phyloP scores from a whole-genome alignment of 1,284 basidiomycete species.

The Heterobasidion occidentale region DNA sequence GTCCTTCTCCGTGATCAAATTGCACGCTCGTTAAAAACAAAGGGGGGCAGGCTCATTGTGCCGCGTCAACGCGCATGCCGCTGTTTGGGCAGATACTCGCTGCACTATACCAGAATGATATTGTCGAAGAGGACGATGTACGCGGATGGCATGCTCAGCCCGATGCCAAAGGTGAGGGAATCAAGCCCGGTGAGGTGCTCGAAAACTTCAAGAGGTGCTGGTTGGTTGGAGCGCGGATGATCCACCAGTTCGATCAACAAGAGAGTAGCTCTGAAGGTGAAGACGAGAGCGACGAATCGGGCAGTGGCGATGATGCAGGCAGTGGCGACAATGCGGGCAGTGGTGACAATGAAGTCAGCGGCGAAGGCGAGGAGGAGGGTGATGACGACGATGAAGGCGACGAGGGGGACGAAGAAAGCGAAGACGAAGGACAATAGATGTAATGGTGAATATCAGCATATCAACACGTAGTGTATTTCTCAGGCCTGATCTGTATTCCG shows the following conservation, averaged over 20 bases:
- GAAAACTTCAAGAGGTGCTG: constrained; percentile 64
- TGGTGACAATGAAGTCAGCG: constrained; percentile 5
- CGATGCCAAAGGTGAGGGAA: constrained; percentile 39
- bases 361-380: constrained; percentile 6
- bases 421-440: constrained; percentile 4
- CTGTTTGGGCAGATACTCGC: constrained; percentile 73
- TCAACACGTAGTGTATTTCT: background rate
- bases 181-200: constrained; percentile 27
- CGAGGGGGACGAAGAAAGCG: constrained; percentile 7
- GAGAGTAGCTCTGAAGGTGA: constrained; percentile 48
- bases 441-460: constrained; percentile 7
- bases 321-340: constrained; percentile 5
- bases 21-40: background rate
- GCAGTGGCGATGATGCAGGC: constrained; percentile 4
- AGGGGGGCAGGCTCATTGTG: constrained; percentile 48
- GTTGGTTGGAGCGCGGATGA: constrained; percentile 64
- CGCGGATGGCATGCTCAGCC: constrained; percentile 57
- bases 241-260: constrained; percentile 71
- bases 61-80: constrained; percentile 46
- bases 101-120: constrained; percentile 67
- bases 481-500: no score
- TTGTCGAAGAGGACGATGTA: constrained; percentile 77
- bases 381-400: constrained; percentile 9
- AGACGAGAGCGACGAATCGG: constrained; percentile 20
- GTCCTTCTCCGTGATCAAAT: constrained; percentile 10